Conservation (phyloP, 805 yeast genomes). For the Isabelozyma rhagii region DNA sequence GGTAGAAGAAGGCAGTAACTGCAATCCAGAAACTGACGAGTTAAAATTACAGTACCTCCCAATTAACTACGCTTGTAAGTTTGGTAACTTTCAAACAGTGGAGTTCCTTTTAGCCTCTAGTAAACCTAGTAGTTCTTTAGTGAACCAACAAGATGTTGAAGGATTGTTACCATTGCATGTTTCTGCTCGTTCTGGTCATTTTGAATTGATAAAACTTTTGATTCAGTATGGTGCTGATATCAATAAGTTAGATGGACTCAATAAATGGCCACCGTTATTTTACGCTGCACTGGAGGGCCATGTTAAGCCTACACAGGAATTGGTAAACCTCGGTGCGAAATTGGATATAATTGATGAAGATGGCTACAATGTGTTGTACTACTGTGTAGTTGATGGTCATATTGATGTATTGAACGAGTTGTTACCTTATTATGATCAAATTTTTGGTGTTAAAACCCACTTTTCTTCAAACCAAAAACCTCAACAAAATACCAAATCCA, state of each 20-base stretch:
- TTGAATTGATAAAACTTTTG: constrained; percentile 62
- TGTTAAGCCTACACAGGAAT: constrained; percentile 60
- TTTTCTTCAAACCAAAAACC: background rate
- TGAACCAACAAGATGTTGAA: constrained; percentile 72
- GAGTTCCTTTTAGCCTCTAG: constrained; percentile 52
- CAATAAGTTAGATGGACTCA: constrained; percentile 76
- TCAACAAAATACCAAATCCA: background rate
- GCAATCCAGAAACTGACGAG: constrained; percentile 44
- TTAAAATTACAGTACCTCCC: constrained; percentile 66
- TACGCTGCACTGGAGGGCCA: constrained; percentile 89
- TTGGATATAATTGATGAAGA: constrained; percentile 70
- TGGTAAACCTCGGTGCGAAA: constrained; percentile 73
- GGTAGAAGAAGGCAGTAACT: constrained; percentile 31
- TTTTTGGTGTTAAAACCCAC: constrained; percentile 1
- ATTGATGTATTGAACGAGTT: constrained; percentile 74
- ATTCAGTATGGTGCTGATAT: constrained; percentile 70
- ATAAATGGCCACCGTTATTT: constrained; percentile 91
- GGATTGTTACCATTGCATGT: constrained; percentile 87
- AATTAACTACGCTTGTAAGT: constrained; percentile 82
- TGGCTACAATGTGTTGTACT: constrained; percentile 75
- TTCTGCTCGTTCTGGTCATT: constrained; percentile 80
- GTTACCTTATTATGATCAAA: constrained; percentile 34
- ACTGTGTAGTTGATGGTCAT: constrained; percentile 94
- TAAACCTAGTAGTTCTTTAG: constrained; percentile 15
- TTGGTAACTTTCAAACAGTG: constrained; percentile 72